Base-by-base conservation (phyloP, 129 eudicot genomes). In the Erigeron canadensis region DNA sequence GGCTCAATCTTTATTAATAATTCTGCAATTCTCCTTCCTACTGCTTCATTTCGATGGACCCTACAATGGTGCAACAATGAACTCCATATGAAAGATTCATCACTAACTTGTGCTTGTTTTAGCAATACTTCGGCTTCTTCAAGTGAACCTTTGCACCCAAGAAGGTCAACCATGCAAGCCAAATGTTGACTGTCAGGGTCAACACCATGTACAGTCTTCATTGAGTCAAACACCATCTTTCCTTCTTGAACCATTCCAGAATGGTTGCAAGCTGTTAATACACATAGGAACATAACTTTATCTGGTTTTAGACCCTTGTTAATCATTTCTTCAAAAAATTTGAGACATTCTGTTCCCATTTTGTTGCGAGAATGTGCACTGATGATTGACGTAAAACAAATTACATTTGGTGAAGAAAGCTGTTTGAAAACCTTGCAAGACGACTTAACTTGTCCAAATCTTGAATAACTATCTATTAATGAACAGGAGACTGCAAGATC, bases 121-220 rank as follows among this genome's bases (percentile, higher is more conserved):
- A 87, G 73, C 81, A 87, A 70, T 62, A 62, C 43, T 77, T 81
- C 89, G 0, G 95, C 95, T 66, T 87, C 97, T 63, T 81, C 81
- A 8, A 87, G 78, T 34, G 85, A 81, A 71, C 97, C 97, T 45
- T 85, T 83, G n/a, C 84, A 86, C 21, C 97, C 87, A 7, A 85
- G 71, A 79, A 90, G 86, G 78, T 90, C 91, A 70, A 87, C 83
- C 95, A 87, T 79, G 65, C 87, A 90, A 51, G 91, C 70, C 16
- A 76, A 79, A 83, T 85, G 97, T 64, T 74, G 79, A 69, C 75
- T 77, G 62, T 87, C 91, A 8, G 89, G 95, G 54, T 77, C 56
- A 37, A 87, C 65, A 16, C 81, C 87, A 63, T 82, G 70, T 44
- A 75, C 8, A 15, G 58, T 73, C 63, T 44, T 78, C 96, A 90